Evolutionary conservation across 2,329 filamentous ascomycete species (phyloP), one percentile per base, ranked within the genome.

Genomic region (Neonectria faginata): DNA sequence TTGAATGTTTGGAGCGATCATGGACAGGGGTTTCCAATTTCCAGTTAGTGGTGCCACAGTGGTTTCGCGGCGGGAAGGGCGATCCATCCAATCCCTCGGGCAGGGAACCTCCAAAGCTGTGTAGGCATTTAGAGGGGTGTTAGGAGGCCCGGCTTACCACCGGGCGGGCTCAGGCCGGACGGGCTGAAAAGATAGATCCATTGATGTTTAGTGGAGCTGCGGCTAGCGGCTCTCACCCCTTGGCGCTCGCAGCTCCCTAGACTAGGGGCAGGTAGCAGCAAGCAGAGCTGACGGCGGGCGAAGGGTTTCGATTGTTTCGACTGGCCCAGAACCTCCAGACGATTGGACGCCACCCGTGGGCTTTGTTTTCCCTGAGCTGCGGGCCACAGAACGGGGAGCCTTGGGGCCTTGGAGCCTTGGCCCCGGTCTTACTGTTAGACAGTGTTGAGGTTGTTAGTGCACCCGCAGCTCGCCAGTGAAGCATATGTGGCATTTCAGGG

Each of bases 401-500:
- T 42, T 18, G 42, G 18, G 45, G 47, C 29, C 25, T 25, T 25
- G 36, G 45, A 29, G 20, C 22, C 42, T 16, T 25, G 51, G 33
- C 33, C 33, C 33, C 33, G n/a, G 33, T 41, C 39, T 12, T 54
- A 54, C 51, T 25, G 51, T 18, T 27, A 54, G 51, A 54, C 53
- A 42, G 53, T 57, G 33, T 42, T n/a, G 18, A 42, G 39, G n/a
- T 16, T 41, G 31, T 20, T 48, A 60, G 58, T 41, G 39, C 31
- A 31, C 36, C 48, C 10, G 16, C 36, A n/a, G 53, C 65, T 5
- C 5, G 25, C 55, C 57, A 62, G 57, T 66, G 62, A 66, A 75
- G 73, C 73, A 75, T 75, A 75, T 69, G 73, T 75, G 73, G 73
- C 73, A 75, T 75, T 73, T 74, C 72, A 74, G 72, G 72, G 72